Conservation (phyloP, 371 early-diverging fungal genomes). For the Mortierella sp. region DNA sequence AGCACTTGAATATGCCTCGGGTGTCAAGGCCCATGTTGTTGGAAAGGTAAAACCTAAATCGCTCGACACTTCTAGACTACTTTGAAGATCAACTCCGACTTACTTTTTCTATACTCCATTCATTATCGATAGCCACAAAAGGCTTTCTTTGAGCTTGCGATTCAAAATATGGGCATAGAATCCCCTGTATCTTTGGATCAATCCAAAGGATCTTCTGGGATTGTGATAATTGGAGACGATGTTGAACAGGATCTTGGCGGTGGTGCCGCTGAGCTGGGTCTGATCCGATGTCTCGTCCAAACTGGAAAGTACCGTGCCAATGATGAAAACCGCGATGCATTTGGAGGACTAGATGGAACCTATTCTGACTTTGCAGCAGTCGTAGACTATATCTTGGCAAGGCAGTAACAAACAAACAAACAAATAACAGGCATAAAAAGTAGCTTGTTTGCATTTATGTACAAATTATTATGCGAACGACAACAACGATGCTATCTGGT, state of each 20-base stretch:
- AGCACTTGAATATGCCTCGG: constrained; percentile 85
- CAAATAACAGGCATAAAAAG: no score
- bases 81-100: no score
- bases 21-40: constrained; percentile 74
- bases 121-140: constrained; percentile 63
- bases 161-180: constrained; percentile 70
- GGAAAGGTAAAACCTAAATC: constrained; percentile 69
- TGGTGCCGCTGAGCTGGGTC: constrained; percentile 78
- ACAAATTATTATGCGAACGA: constrained; percentile 2
- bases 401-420: background rate
- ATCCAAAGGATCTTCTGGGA: constrained; percentile 58
- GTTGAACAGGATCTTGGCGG: constrained; percentile 84
- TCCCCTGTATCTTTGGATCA: background rate
- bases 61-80: no score
- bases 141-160: constrained; percentile 80
- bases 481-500: background rate
- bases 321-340: constrained; percentile 70
- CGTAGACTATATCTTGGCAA: constrained; percentile 59
- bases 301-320: constrained; percentile 87
- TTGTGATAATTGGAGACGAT: constrained; percentile 91
- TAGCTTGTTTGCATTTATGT: constrained; percentile 11
- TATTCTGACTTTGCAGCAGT: constrained; percentile 62
- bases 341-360: constrained; percentile 57
- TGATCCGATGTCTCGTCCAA: constrained; percentile 78
- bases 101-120: background rate